These are phyloP conservation scores for Ogataea thermomethanolica DNA, from an alignment of 805 yeast genomes.

Conservation along the genomic window DNA sequence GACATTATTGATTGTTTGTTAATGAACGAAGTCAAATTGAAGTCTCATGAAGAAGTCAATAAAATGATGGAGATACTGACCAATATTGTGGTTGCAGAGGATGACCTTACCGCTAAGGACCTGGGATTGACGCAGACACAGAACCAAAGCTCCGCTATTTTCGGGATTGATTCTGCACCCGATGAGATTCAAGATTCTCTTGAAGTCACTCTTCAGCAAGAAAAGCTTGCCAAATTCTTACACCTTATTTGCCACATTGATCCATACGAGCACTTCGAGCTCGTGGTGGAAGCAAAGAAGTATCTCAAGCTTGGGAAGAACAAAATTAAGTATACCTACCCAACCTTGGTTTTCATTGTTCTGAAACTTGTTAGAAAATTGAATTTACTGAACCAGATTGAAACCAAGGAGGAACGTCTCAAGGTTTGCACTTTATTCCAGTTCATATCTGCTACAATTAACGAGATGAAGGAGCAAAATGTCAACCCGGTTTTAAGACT, in stretches of 20 bases:
- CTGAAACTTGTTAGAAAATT: slow-evolving; percentile 56
- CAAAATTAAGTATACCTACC: slow-evolving; percentile 65
- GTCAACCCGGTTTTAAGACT: slow-evolving; percentile 35
- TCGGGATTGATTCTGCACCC: slow-evolving; percentile 25
- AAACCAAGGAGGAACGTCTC: slow-evolving; percentile 22
- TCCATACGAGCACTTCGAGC: slow-evolving; percentile 42
- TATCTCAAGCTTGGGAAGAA: slow-evolving; percentile 52
- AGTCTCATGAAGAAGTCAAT: slow-evolving; percentile 47
- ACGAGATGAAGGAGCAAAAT: slow-evolving; percentile 52
- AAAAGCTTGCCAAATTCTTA: slow-evolving; percentile 63
- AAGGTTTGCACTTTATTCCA: slow-evolving; percentile 50
- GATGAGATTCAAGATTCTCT: slow-evolving; percentile 28
- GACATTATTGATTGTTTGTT: slow-evolving; percentile 60
- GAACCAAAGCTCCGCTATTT: slow-evolving; percentile 17
- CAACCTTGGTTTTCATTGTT: slow-evolving; percentile 64
- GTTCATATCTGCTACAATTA: slow-evolving; percentile 63
- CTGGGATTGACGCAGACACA: slow-evolving; percentile 34
- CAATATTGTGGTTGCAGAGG: slow-evolving; percentile 43
- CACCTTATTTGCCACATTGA: slow-evolving; percentile 57
- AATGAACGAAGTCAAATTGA: slow-evolving; percentile 34
- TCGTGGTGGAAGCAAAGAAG: slow-evolving; percentile 44
- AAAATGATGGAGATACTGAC: slow-evolving; percentile 57
- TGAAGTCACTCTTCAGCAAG: slow-evolving; percentile 47
- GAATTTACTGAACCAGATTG: slow-evolving; percentile 26
- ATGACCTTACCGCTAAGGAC: slow-evolving; percentile 33